These are phyloP conservation scores for Apiosordaria backusii DNA, from an alignment of 495 filamentous ascomycete genomes.

Conservation along the genomic window DNA sequence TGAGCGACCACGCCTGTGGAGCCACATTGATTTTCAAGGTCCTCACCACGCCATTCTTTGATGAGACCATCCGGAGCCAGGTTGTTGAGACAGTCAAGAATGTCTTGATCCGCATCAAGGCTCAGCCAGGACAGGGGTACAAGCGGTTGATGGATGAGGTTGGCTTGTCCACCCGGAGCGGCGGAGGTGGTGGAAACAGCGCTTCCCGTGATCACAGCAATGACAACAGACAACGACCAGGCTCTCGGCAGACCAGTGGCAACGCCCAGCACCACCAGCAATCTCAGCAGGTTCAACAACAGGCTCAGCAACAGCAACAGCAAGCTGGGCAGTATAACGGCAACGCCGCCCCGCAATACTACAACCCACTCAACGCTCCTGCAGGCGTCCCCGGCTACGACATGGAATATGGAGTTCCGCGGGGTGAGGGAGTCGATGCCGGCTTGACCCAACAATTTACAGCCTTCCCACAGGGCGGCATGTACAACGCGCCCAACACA, in stretches of 20 bases:
- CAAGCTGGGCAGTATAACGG: constrained; percentile 28
- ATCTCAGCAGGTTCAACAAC: constrained; percentile 22
- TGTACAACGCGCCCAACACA: constrained; percentile 49
- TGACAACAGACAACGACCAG: constrained; percentile 52
- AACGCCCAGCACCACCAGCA: constrained; percentile 35
- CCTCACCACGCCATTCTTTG: constrained; percentile 94
- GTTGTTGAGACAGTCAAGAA: constrained; percentile 88
- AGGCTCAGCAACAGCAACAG: constrained; percentile 30
- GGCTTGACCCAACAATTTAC: constrained; percentile 51
- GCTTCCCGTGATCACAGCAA: constrained; percentile 46
- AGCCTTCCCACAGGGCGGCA: constrained; percentile 45
- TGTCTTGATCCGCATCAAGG: constrained; percentile 86
- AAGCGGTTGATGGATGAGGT: constrained; percentile 98
- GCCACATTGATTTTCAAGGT: constrained; percentile 98
- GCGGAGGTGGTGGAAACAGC: constrained; percentile 22
- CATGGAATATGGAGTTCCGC: constrained; percentile 49
- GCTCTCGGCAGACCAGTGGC: constrained; percentile 49
- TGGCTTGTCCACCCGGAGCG: constrained; percentile 63
- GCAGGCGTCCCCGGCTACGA: constrained; percentile 38
- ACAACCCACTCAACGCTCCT: constrained; percentile 41
- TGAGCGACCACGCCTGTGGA: constrained; percentile 86
- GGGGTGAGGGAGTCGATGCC: constrained; percentile 56
- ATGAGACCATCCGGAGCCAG: constrained; percentile 81
- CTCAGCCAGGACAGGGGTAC: constrained; percentile 90
- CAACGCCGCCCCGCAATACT: constrained; percentile 35